These are phyloP conservation scores for Fusarium sp. DNA, from an alignment of 2,329 filamentous ascomycete species.

Conservation along the genomic window DNA sequence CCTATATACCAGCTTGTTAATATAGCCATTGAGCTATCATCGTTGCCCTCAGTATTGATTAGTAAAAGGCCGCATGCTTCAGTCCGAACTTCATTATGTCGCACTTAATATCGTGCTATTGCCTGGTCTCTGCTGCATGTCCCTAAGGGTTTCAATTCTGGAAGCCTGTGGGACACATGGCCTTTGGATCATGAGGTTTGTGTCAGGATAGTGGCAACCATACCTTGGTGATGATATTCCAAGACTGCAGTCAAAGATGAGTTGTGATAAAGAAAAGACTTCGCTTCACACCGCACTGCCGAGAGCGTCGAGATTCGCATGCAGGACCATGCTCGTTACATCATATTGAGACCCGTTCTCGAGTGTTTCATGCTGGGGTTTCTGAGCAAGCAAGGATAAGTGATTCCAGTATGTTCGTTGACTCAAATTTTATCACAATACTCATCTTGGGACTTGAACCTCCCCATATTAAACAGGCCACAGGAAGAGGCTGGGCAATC, in stretches of 20 bases:
- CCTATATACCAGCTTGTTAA: background rate
- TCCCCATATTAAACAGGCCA: constrained; percentile 43
- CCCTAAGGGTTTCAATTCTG: background rate
- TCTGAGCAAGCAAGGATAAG: constrained; percentile 18
- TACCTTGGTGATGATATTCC: background rate
- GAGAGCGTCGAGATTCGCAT: constrained; percentile 6
- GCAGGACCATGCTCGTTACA: constrained; percentile 18
- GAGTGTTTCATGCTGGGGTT: constrained; percentile 21
- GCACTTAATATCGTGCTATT: constrained; percentile 5
- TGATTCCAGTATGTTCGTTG: constrained; percentile 18
- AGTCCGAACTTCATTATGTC: constrained; percentile 2
- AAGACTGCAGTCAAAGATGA: constrained; percentile 10
- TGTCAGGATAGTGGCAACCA: background rate
- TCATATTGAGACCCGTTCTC: constrained; percentile 7
- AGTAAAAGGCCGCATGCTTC: background rate
- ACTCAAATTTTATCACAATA: constrained; percentile 12
- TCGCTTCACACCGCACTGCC: background rate
- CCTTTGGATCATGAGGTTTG: background rate
- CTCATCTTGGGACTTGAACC: constrained; percentile 24
- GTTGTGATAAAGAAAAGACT: constrained; percentile 15
- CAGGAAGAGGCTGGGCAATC: constrained; percentile 15
- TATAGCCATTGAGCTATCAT: background rate
- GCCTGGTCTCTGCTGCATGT: background rate
- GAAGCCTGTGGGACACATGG: constrained; percentile 7
- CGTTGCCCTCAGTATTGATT: background rate